Evolutionary conservation across 169 alveolate species (phyloP).

Genomic region (Cryptosporidium tyzzeri): DNA sequence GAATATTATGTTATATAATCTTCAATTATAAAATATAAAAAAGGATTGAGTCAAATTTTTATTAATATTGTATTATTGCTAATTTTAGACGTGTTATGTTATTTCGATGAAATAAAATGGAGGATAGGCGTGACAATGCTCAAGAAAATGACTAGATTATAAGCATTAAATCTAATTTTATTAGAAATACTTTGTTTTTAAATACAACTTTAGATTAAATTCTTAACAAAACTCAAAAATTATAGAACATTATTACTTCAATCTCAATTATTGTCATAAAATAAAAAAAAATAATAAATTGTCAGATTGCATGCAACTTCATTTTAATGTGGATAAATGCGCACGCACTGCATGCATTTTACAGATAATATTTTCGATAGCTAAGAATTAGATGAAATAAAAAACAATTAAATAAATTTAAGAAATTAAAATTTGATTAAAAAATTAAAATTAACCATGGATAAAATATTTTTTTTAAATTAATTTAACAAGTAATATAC

Average conservation of each 20-base stretch:
- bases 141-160: neutral
- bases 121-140: neutral
- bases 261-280: neutral
- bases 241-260: neutral
- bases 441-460: neutral
- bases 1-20: neutral
- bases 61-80: too few relatives aligned
- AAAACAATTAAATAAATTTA: neutral
- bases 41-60: too few relatives aligned
- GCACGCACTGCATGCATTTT: constrained; percentile 1
- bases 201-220: too few relatives aligned
- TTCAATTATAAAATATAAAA: too few relatives aligned
- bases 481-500: neutral
- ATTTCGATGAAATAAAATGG: neutral
- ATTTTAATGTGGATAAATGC: constrained; percentile 11
- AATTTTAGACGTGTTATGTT: neutral
- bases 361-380: neutral
- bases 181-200: neutral
- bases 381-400: neutral
- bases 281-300: neutral
- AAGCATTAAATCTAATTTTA: too few relatives aligned
- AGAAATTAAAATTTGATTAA: neutral
- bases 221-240: too few relatives aligned
- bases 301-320: constrained; percentile 1
- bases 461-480: neutral